phyloP scores from a whole-genome alignment of 345 rosid genomes.

The Abelmoschus esculentus region DNA sequence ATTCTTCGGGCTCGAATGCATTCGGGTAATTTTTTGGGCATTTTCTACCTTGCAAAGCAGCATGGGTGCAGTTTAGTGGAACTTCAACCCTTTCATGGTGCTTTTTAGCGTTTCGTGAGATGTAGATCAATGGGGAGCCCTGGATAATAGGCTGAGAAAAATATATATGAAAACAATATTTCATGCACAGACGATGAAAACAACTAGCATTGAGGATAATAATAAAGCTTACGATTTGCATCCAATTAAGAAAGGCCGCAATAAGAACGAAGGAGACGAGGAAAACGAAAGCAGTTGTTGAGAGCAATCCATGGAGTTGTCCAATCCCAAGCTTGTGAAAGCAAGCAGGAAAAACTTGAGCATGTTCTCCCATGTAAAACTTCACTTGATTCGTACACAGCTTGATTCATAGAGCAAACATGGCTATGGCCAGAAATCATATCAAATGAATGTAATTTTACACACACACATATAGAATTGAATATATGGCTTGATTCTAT shows the following conservation, averaged over 20 bases:
- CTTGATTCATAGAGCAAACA: not conserved
- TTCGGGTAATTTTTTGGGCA: conserved; percentile 27
- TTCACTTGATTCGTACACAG: not conserved
- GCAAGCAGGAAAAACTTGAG: not conserved
- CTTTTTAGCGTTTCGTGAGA: conserved; percentile 4
- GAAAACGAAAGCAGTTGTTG: conserved; percentile 23
- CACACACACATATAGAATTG: too few relatives aligned
- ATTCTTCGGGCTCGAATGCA: conserved; percentile 6
- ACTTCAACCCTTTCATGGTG: conserved; percentile 10
- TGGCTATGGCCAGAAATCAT: not conserved
- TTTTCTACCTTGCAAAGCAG: conserved; percentile 11
- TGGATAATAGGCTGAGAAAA: conserved; percentile 19
- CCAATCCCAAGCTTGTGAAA: not conserved
- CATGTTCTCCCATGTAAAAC: not conserved
- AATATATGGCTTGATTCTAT: too few relatives aligned
- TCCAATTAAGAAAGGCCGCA: conserved; percentile 28
- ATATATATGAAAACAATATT: not conserved
- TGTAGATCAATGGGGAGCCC: conserved; percentile 6
- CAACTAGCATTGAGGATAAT: not conserved
- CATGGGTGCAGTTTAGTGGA: conserved; percentile 34
- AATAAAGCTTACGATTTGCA: conserved; percentile 23
- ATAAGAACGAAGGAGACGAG: conserved; percentile 25
- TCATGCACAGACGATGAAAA: not conserved
- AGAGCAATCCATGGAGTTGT: conserved; percentile 22
- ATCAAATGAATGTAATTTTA: too few relatives aligned